Evolutionary conservation across 2,329 filamentous ascomycete genomes (phyloP).

Genomic region (Fusarium circinatum): DNA sequence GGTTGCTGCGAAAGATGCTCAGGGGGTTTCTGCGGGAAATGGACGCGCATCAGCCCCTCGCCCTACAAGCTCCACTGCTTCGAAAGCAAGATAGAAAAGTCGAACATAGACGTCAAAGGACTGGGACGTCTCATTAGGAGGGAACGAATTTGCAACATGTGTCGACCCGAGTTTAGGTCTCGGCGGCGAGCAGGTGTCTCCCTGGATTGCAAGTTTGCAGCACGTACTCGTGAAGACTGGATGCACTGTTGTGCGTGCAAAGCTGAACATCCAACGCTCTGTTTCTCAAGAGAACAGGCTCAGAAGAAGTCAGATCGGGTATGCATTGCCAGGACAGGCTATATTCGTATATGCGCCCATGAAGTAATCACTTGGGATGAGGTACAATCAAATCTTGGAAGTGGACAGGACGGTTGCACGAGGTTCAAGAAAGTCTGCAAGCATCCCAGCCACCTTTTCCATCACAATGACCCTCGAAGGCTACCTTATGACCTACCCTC

Average conservation of each 20-base stretch:
- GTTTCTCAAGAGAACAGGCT: neutral
- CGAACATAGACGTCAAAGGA: neutral
- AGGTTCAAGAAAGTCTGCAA: neutral
- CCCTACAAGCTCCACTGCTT: neutral
- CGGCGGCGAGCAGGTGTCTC: neutral
- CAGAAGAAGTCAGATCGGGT: fast-evolving
- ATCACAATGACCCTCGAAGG: neutral
- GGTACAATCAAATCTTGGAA: neutral
- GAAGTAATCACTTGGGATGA: neutral
- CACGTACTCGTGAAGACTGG: fast-evolving
- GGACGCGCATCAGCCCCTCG: neutral
- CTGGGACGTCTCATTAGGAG: fast-evolving
- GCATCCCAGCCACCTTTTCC: fast-evolving
- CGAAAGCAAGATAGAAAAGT: neutral
- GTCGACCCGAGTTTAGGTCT: neutral
- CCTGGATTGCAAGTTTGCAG: neutral
- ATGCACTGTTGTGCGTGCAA: neutral
- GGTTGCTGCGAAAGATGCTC: neutral
- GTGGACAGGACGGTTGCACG: fast-evolving
- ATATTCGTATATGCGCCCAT: neutral
- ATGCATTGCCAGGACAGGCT: neutral
- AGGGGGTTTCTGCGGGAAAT: neutral
- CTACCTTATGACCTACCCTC: no score
- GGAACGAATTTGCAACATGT: neutral
- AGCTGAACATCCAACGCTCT: neutral